Evolutionary conservation across 116 monocot genomes (phyloP).

Genomic region (Dioscorea cayenensis): DNA sequence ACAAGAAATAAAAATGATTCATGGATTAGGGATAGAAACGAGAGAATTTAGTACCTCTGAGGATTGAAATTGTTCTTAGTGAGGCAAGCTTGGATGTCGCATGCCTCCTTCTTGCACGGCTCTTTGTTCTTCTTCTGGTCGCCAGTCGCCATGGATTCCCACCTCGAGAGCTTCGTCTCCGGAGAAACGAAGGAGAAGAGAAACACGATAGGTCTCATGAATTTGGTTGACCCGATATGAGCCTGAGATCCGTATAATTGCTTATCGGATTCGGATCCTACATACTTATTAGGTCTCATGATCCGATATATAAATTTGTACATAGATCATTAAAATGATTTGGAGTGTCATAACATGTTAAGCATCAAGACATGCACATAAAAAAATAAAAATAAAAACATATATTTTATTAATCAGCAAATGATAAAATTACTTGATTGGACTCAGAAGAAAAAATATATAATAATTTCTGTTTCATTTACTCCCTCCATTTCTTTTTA

Average conservation of each 20-base stretch:
- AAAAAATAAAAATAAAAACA: too few species aligned
- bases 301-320: too few species aligned
- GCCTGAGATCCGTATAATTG: neutral
- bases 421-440: too few species aligned
- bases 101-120: conserved; percentile 95
- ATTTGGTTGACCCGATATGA: neutral
- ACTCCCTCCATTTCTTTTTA: too few species aligned
- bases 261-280: conserved; percentile 1
- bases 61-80: conserved; percentile 88
- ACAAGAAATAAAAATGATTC: neutral
- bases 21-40: neutral
- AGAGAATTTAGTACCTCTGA: conserved; percentile 34
- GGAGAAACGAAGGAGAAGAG: neutral
- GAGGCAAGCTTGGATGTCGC: conserved; percentile 93
- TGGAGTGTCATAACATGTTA: too few species aligned
- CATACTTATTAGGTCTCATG: too few species aligned
- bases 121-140: conserved; percentile 51
- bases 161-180: neutral
- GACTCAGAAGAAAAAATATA: too few species aligned
- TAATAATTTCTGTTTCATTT: too few species aligned
- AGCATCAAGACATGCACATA: too few species aligned
- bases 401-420: too few species aligned
- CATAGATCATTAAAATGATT: too few species aligned
- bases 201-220: neutral
- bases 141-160: conserved; percentile 16